Base-by-base conservation (phyloP, 805 yeast species). In the Yamadazyma paraphyllophila region DNA sequence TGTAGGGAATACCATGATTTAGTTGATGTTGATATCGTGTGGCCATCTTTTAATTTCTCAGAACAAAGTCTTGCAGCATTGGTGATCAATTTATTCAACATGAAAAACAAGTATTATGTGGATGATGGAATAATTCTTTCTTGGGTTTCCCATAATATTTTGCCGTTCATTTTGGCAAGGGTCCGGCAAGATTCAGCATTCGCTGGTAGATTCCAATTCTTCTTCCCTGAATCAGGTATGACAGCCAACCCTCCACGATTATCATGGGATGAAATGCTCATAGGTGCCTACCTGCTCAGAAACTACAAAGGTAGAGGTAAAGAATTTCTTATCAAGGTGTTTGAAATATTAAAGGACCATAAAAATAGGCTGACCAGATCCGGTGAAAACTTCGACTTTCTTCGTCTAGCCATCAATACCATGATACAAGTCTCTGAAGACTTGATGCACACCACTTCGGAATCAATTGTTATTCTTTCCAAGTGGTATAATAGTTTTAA, bases 211-310 rank as follows among this genome's bases (percentile, higher is more conserved):
- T 20, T 40, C 10, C 11, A 10, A 4, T n/a, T 10, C 24, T 32
- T 16, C 12, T 30, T 40, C 13, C 43, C 43, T 7, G 11, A 9
- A 3, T 6, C 29, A 3, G 12, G 16, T 20, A 10, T n/a, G 2
- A 12, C 27, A 5, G 34, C 13, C 12, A 5, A 10, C 26, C 33
- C 27, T 9, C 15, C 29, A 2, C 9, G 35, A 5, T 38, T 43
- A 4, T 37, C 41, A 20, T 49, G 53, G 53, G 53, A 49, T 4
- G 14, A 2, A 16, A 14, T 46, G 8, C 26, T 49, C 13, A 13
- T 44, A 15, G 25, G 14, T 1, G 38, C 26, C 8, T 49, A 46
- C 25, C 13, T 27, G n/a, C 6, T 26, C 7, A 39, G 34, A 5
- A 38, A 40, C 15, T 49, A 39, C 27, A 9, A 3, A 7, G 27